Conservation (phyloP, 2,329 filamentous ascomycete species). For the Celoporthe dispersa region DNA sequence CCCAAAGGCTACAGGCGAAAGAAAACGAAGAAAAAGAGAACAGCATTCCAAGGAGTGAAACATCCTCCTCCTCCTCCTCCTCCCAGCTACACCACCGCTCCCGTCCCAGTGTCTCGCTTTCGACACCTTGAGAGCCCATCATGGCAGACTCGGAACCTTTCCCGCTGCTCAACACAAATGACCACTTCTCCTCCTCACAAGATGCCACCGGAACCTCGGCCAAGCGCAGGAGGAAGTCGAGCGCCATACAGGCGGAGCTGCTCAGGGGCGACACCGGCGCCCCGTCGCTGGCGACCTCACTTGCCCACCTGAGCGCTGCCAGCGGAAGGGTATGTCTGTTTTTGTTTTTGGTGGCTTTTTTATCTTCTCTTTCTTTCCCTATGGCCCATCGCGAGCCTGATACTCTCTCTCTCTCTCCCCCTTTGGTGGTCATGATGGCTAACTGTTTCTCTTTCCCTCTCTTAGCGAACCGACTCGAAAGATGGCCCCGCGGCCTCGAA, state of each 20-base stretch:
- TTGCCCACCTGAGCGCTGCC: constrained; percentile 47
- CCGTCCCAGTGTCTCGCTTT: constrained; percentile 10
- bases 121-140: constrained; percentile 28
- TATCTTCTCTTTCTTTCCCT: neutral
- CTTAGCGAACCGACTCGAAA: constrained; percentile 32
- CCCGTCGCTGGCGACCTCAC: constrained; percentile 57
- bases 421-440: constrained; percentile 24
- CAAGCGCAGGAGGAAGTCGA: constrained; percentile 60
- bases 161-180: constrained; percentile 56
- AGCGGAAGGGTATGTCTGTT: constrained; percentile 24
- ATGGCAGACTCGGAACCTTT: constrained; percentile 60
- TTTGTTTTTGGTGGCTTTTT: no score
- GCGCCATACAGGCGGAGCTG: constrained; percentile 53
- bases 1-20: neutral
- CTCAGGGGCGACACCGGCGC: constrained; percentile 61
- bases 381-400: neutral
- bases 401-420: neutral
- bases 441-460: constrained; percentile 16
- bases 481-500: constrained; percentile 40
- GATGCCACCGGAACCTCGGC: constrained; percentile 40
- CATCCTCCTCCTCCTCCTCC: neutral
- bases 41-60: constrained; percentile 2
- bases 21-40: neutral
- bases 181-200: constrained; percentile 48
- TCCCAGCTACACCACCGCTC: neutral